Conservation (phyloP, 139 green algal species). For the Tetradesmus obliquus region DNA sequence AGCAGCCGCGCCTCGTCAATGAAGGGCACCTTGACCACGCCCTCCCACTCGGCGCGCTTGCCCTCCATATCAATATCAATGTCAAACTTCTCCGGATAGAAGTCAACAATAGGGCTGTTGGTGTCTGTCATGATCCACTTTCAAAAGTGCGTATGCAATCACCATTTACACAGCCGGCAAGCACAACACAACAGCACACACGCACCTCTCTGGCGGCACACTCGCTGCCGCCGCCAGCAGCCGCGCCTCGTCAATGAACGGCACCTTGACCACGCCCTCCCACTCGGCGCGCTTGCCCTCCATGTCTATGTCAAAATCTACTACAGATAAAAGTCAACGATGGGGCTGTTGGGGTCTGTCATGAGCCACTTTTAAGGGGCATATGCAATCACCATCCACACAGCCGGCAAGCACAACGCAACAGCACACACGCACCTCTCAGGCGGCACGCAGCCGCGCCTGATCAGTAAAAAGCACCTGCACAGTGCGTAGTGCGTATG, state of each 20-base stretch:
- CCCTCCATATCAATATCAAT: conserved; percentile 87
- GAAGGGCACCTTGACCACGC: conserved; percentile 82
- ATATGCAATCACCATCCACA: too few species aligned
- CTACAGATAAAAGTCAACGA: conserved; percentile 88
- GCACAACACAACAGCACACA: background rate
- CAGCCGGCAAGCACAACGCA: too few species aligned
- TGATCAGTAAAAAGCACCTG: conserved; percentile 54
- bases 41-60: conserved; percentile 95
- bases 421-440: too few species aligned
- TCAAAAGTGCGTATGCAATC: too few species aligned
- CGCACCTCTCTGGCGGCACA: background rate
- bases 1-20: too few species aligned
- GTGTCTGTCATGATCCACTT: conserved; percentile 78
- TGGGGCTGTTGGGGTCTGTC: conserved; percentile 75
- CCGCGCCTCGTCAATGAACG: conserved; percentile 79
- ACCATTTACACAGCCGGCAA: too few species aligned
- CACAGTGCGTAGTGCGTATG: too few species aligned
- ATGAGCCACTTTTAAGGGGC: conserved; percentile 70
- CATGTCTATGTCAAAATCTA: conserved; percentile 87
- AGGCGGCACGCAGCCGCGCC: conserved; percentile 60
- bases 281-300: conserved; percentile 94
- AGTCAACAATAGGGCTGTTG: conserved; percentile 86
- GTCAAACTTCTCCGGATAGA: conserved; percentile 79
- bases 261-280: conserved; percentile 86
- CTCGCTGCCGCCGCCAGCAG: conserved; percentile 69